phyloP scores from a whole-genome alignment of 164 flowering plant species.

The Warburgia ugandensis region DNA sequence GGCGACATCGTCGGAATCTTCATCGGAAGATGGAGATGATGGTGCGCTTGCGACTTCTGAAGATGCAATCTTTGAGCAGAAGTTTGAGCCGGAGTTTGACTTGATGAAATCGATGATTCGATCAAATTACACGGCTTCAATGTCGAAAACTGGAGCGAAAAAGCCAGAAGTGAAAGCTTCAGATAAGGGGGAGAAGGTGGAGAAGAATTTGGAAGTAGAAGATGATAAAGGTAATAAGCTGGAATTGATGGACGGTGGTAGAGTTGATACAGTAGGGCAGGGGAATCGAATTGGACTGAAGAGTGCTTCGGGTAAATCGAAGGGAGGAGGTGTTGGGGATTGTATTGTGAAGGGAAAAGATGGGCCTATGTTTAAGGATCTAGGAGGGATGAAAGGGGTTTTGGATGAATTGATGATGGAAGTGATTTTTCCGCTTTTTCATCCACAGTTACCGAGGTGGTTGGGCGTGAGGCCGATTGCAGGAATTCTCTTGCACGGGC shows the following conservation, averaged over 20 bases:
- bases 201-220: slow-evolving; percentile 55
- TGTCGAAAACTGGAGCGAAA: slow-evolving; percentile 5
- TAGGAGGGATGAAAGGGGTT: slow-evolving; percentile 67
- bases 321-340: slow-evolving; percentile 6
- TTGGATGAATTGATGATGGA: slow-evolving; percentile 72
- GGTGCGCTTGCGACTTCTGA: slow-evolving; percentile 56
- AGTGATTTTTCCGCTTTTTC: slow-evolving; percentile 62
- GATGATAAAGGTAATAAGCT: slow-evolving; percentile 25
- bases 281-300: slow-evolving; percentile 4
- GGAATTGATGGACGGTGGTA: slow-evolving; percentile 9
- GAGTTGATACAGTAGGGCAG: slow-evolving; percentile 3
- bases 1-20: slow-evolving; percentile 10
- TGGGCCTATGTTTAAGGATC: slow-evolving; percentile 71
- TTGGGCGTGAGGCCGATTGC: slow-evolving; percentile 72
- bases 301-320: slow-evolving; percentile 4
- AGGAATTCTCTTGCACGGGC: slow-evolving; percentile 84
- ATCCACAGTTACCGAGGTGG: slow-evolving; percentile 48
- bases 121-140: slow-evolving; percentile 19
- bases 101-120: slow-evolving; percentile 55
- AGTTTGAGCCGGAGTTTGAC: slow-evolving; percentile 55
- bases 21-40: slow-evolving; percentile 19
- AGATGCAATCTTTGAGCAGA: slow-evolving; percentile 50
- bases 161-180: no score
- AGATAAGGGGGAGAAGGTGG: no score
- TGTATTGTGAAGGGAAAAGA: slow-evolving; percentile 20